Percentiles rank a stretch among this genome's conserved stretches.
Evolutionary conservation across 192 early-diverging fungal species (phyloP).

Genomic region (Linnemannia hyalina): DNA sequence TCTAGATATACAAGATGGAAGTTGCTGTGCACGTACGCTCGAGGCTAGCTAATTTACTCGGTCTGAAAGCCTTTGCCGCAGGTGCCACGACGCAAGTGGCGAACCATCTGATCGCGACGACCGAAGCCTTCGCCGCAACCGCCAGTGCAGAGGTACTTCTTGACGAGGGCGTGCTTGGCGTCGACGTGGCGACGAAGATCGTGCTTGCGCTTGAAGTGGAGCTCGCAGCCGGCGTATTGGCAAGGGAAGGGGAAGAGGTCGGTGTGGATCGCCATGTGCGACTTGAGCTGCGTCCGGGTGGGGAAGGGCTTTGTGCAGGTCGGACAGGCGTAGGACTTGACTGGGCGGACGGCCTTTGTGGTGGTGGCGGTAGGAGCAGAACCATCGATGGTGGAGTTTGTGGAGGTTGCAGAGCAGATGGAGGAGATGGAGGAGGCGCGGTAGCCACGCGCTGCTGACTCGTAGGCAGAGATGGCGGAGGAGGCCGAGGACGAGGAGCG

Average conservation of each 20-base stretch:
- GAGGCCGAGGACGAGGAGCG: slow-evolving; percentile 37
- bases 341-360: slow-evolving; percentile 11
- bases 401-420: slow-evolving; percentile 29
- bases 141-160: slow-evolving; percentile 56
- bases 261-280: slow-evolving; percentile 58
- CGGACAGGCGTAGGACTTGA: slow-evolving; percentile 52
- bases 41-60: slow-evolving; percentile 18
- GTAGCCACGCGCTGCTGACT: slow-evolving; percentile 27
- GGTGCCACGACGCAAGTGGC: slow-evolving; percentile 37
- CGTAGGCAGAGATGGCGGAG: slow-evolving; percentile 48
- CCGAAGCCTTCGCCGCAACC: slow-evolving; percentile 54
- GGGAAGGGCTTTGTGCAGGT: slow-evolving; percentile 55
- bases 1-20: background rate
- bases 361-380: background rate
- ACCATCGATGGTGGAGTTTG: background rate
- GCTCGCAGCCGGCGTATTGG: slow-evolving; percentile 41
- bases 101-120: slow-evolving; percentile 56
- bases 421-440: slow-evolving; percentile 53
- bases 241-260: slow-evolving; percentile 54
- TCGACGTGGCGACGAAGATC: slow-evolving; percentile 57
- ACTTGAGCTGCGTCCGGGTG: slow-evolving; percentile 57
- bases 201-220: slow-evolving; percentile 60
- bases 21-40: background rate
- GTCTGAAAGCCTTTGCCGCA: slow-evolving; percentile 55
- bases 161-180: slow-evolving; percentile 52